A percentile compares a stretch with the other conserved stretches of the same genome.
phyloP scores from a whole-genome alignment of 306 rosid species.

The Pachyrhizus erosus region DNA sequence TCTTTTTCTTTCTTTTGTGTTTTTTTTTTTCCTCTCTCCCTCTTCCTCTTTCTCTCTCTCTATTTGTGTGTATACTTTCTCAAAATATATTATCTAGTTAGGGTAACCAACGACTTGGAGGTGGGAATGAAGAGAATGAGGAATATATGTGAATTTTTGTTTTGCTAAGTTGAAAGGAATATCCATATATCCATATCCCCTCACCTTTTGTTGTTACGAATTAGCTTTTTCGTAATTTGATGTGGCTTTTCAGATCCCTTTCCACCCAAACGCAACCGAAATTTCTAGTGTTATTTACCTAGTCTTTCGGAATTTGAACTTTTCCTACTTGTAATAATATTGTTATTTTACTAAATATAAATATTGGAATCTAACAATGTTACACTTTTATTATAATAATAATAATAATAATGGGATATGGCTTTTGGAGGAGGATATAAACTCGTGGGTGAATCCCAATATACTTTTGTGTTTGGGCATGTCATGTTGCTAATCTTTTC shows the following conservation, averaged over 20 bases:
- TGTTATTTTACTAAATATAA: neutral
- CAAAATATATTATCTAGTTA: slow-evolving; percentile 35
- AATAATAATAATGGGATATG: neutral
- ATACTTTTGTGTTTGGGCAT: slow-evolving; percentile 45
- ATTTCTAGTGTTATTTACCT: slow-evolving; percentile 31
- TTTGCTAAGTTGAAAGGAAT: slow-evolving; percentile 46
- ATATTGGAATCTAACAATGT: slow-evolving; percentile 15
- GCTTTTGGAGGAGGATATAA: slow-evolving; percentile 10
- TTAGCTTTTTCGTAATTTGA: slow-evolving; percentile 57
- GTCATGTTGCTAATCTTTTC: slow-evolving; percentile 46
- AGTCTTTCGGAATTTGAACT: neutral
- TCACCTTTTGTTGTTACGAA: slow-evolving; percentile 27
- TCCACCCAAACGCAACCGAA: slow-evolving; percentile 50
- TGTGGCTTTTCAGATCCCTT: slow-evolving; percentile 55
- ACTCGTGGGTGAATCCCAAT: slow-evolving; percentile 43
- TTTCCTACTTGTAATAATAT: neutral
- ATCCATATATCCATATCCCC: slow-evolving; percentile 39
- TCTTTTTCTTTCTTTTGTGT: neutral
- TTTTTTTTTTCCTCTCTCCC: too few relatives aligned
- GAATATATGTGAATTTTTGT: slow-evolving; percentile 43
- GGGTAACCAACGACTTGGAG: slow-evolving; percentile 37
- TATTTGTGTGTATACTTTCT: neutral
- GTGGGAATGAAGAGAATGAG: slow-evolving; percentile 5
- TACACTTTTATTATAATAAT: neutral
- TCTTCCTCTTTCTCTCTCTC: neutral